Conservation (phyloP, 352 stramenopile genomes). For the Pythium sp. region DNA sequence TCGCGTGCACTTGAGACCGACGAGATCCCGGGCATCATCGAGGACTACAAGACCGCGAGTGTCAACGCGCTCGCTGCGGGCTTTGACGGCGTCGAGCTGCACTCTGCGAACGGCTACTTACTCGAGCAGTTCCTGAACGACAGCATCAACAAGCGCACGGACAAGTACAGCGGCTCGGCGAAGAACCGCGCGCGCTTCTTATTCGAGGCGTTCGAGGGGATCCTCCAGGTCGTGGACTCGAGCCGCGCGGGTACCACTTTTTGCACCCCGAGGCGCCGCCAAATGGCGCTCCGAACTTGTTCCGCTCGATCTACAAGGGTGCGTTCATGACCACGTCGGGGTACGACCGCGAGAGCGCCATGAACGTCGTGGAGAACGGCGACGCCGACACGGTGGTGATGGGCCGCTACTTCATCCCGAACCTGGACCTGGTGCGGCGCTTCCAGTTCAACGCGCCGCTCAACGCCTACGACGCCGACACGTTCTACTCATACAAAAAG, state of each 20-base stretch:
- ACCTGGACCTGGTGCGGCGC: conserved; percentile 44
- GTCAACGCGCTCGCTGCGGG: conserved; percentile 48
- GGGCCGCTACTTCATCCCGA: conserved; percentile 50
- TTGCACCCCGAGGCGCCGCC: too few relatives aligned
- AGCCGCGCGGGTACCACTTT: too few relatives aligned
- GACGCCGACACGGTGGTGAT: conserved; percentile 41
- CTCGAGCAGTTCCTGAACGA: conserved; percentile 81
- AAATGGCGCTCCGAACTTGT: too few relatives aligned
- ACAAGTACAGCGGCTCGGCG: conserved; percentile 82
- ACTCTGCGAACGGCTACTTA: conserved; percentile 86
- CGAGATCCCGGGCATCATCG: conserved; percentile 68
- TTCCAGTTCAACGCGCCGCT: conserved; percentile 27
- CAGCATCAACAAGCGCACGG: conserved; percentile 78
- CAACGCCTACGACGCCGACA: conserved; percentile 25
- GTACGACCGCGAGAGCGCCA: conserved; percentile 28
- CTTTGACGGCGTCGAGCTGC: conserved; percentile 85
- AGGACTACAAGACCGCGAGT: conserved; percentile 57
- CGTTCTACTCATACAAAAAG: conserved; percentile 33
- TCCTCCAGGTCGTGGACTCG: conserved; percentile 36
- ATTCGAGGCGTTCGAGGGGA: conserved; percentile 63
- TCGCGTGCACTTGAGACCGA: conserved; percentile 64
- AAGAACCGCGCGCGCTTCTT: conserved; percentile 86
- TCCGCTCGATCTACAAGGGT: conserved; percentile 45
- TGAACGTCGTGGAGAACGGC: conserved; percentile 25
- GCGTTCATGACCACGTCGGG: conserved; percentile 36